Percentiles rank a stretch among this genome's conserved stretches.
Conservation (phyloP, 2,329 filamentous ascomycete genomes). For the Cryphonectria radicalis region DNA sequence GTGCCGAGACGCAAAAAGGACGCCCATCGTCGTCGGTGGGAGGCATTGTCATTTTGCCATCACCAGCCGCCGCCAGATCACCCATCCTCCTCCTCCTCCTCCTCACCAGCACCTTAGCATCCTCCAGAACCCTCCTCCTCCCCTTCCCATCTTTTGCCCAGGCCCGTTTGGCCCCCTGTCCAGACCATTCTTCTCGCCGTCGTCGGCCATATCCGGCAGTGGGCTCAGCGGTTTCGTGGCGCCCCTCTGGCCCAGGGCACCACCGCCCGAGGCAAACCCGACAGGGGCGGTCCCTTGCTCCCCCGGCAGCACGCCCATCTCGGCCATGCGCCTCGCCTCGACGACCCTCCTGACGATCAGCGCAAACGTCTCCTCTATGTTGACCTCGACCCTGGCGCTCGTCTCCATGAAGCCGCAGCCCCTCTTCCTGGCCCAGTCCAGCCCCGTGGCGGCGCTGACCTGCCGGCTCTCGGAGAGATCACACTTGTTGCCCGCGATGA, state of each 20-base stretch:
- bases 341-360: constrained; percentile 66
- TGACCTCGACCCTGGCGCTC: constrained; percentile 80
- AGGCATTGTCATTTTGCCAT: not conserved
- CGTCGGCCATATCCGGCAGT: constrained; percentile 45
- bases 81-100: not conserved
- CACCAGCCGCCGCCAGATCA: too few species aligned
- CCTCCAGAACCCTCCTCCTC: constrained; percentile 57
- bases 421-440: constrained; percentile 75
- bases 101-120: constrained; percentile 59
- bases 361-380: constrained; percentile 88
- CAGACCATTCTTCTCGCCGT: constrained; percentile 45
- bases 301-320: constrained; percentile 47
- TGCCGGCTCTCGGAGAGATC: constrained; percentile 72
- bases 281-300: constrained; percentile 41
- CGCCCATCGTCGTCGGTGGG: not conserved
- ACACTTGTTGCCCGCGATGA: constrained; percentile 86
- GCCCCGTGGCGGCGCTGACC: constrained; percentile 70
- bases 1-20: not conserved
- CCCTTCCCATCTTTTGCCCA: constrained; percentile 49
- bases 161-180: constrained; percentile 42
- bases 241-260: constrained; percentile 51
- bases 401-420: constrained; percentile 91
- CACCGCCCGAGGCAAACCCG: not conserved
- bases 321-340: constrained; percentile 58
- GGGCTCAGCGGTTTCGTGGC: constrained; percentile 64